A percentile compares a stretch with the other conserved stretches of the same genome.
phyloP scores from a whole-genome alignment of 2,329 filamentous ascomycete genomes.

The Botrytis pseudocinerea region DNA sequence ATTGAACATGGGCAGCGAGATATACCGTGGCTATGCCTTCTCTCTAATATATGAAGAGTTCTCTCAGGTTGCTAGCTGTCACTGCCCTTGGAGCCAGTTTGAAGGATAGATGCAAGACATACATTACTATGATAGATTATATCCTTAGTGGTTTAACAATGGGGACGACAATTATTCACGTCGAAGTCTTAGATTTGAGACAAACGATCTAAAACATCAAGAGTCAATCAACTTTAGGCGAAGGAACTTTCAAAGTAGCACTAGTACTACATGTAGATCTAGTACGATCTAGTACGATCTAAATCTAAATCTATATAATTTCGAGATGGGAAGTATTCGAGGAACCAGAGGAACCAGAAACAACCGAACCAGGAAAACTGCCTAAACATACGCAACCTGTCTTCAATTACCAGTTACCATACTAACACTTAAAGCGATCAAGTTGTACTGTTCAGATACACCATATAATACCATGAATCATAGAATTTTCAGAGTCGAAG shows the following conservation, averaged over 20 bases:
- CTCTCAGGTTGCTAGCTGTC: not conserved
- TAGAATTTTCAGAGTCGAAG: not conserved
- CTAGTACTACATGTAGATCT: slow-evolving; percentile 13
- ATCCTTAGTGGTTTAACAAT: not conserved
- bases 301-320: not conserved
- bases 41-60: not conserved
- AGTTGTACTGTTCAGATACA: not conserved
- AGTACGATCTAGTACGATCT: not conserved
- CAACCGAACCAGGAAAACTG: not conserved
- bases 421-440: not conserved
- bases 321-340: not conserved
- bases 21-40: not conserved
- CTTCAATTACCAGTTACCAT: not conserved
- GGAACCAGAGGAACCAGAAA: not conserved
- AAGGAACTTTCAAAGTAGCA: slow-evolving; percentile 1
- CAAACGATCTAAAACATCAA: slow-evolving; percentile 16
- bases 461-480: not conserved
- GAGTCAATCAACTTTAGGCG: slow-evolving; percentile 5
- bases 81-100: not conserved
- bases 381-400: not conserved
- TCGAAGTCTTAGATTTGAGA: slow-evolving; percentile 16
- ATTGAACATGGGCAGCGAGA: not conserved
- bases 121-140: not conserved
- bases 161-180: not conserved
- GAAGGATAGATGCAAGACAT: not conserved